Conservation (phyloP, 2,329 filamentous ascomycete species). For the Gnomoniopsis sp. region DNA sequence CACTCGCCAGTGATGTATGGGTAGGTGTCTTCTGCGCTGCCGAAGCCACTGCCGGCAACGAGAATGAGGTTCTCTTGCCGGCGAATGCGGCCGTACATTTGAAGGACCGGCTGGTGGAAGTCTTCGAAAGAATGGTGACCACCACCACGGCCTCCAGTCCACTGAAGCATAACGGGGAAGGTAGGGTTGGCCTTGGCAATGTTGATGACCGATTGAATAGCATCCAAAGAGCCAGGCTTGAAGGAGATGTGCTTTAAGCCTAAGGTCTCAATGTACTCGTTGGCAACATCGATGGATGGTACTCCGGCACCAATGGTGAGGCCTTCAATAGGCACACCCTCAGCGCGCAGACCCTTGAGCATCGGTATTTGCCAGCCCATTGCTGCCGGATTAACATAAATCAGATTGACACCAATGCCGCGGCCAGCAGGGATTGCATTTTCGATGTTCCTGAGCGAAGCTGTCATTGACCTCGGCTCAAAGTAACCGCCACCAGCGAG, state of each 20-base stretch:
- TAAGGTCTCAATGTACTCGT: slow-evolving; percentile 90
- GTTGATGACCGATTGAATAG: slow-evolving; percentile 86
- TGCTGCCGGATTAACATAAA: slow-evolving; percentile 84
- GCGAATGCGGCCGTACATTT: slow-evolving; percentile 87
- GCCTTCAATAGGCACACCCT: slow-evolving; percentile 88
- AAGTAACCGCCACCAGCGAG: slow-evolving; percentile 88
- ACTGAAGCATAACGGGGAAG: slow-evolving; percentile 91
- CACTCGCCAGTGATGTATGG: slow-evolving; percentile 87
- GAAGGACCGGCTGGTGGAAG: slow-evolving; percentile 86
- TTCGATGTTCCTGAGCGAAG: slow-evolving; percentile 81
- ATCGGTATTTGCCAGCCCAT: slow-evolving; percentile 93
- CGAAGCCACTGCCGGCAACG: slow-evolving; percentile 88
- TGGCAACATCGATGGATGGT: slow-evolving; percentile 86
- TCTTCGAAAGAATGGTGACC: slow-evolving; percentile 95
- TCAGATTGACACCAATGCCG: slow-evolving; percentile 85
- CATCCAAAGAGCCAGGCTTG: slow-evolving; percentile 87
- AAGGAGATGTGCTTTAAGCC: slow-evolving; percentile 91
- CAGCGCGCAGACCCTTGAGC: slow-evolving; percentile 72
- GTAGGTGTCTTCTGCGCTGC: slow-evolving; percentile 84
- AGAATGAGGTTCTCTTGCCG: slow-evolving; percentile 83
- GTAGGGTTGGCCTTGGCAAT: slow-evolving; percentile 91
- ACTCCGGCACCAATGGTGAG: slow-evolving; percentile 91
- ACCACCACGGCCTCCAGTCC: slow-evolving; percentile 91
- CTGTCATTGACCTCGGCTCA: slow-evolving; percentile 76
- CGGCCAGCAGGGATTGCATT: slow-evolving; percentile 78